Percentiles rank a stretch among this genome's conserved stretches.
Conservation (phyloP, 2,329 filamentous ascomycete genomes). For the Helotiales sp. region DNA sequence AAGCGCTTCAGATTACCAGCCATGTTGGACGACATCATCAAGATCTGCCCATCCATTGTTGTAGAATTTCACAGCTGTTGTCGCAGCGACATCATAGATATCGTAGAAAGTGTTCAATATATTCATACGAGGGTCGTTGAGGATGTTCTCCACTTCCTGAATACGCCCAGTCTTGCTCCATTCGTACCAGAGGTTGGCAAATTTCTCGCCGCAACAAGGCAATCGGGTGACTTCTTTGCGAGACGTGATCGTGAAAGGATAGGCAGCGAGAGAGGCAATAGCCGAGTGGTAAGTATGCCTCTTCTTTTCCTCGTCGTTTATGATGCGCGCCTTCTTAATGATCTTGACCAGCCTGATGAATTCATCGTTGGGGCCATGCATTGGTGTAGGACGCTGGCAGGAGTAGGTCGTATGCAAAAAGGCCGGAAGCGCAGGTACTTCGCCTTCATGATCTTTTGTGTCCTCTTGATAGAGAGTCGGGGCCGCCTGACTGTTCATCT, state of each 20-base stretch:
- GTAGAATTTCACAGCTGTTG: constrained; percentile 82
- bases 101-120: constrained; percentile 75
- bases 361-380: constrained; percentile 70
- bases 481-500: constrained; percentile 42
- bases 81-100: constrained; percentile 91
- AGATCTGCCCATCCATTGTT: constrained; percentile 79
- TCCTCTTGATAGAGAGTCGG: constrained; percentile 62
- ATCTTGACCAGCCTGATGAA: constrained; percentile 79
- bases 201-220: constrained; percentile 82
- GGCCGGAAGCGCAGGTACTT: constrained; percentile 72
- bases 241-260: constrained; percentile 56
- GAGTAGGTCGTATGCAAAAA: constrained; percentile 72
- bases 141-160: constrained; percentile 66
- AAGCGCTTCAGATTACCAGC: constrained; percentile 55
- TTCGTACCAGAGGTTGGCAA: constrained; percentile 77
- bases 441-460: constrained; percentile 81
- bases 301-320: constrained; percentile 78
- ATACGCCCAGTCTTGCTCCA: constrained; percentile 68
- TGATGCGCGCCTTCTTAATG: constrained; percentile 71
- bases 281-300: constrained; percentile 86
- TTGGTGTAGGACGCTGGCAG: constrained; percentile 78
- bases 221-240: constrained; percentile 54
- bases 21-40: constrained; percentile 83
- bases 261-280: constrained; percentile 83
- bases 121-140: constrained; percentile 65